A percentile compares a stretch with the other conserved stretches of the same genome.
phyloP scores from a whole-genome alignment of 257 asterid species.

The Voacanga thouarsii region DNA sequence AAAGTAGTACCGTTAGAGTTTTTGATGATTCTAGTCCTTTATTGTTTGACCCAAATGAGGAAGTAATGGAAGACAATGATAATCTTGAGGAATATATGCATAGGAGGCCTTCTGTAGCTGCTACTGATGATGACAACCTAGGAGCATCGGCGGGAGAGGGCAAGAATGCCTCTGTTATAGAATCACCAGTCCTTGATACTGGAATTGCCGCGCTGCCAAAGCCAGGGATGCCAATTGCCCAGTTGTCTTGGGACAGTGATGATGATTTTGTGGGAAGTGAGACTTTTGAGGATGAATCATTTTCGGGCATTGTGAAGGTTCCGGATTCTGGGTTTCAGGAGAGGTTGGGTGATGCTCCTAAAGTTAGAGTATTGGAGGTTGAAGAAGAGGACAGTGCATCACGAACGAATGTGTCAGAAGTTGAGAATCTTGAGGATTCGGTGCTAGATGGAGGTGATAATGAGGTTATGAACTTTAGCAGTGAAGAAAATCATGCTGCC shows the following conservation, averaged over 20 bases:
- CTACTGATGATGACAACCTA: constrained; percentile 21
- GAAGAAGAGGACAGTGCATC: constrained; percentile 37
- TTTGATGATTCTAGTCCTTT: constrained; percentile 25
- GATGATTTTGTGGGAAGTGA: constrained; percentile 54
- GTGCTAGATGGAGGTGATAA: constrained; percentile 15
- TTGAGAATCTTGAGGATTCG: constrained; percentile 40
- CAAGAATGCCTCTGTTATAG: constrained; percentile 16
- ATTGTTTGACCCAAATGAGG: constrained; percentile 26
- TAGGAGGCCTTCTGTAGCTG: constrained; percentile 31
- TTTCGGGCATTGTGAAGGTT: constrained; percentile 36
- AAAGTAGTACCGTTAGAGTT: constrained; percentile 17
- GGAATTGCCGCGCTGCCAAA: constrained; percentile 19
- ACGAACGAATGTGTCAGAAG: constrained; percentile 23
- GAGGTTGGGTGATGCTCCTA: constrained; percentile 44
- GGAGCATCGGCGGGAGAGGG: constrained; percentile 16
- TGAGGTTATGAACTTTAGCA: constrained; percentile 22
- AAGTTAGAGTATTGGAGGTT: constrained; percentile 39
- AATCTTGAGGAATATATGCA: constrained; percentile 24
- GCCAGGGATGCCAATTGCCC: constrained; percentile 55
- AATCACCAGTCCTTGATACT: constrained; percentile 17
- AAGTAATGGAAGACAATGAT: constrained; percentile 17
- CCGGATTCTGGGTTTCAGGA: constrained; percentile 35
- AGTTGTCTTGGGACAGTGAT: constrained; percentile 58
- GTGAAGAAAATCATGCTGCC: constrained; percentile 30
- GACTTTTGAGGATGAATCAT: constrained; percentile 42